Evolutionary conservation across 148 eudicot species (phyloP), one percentile per base, ranked within the genome.

Genomic region (Rhododendron henanense): DNA sequence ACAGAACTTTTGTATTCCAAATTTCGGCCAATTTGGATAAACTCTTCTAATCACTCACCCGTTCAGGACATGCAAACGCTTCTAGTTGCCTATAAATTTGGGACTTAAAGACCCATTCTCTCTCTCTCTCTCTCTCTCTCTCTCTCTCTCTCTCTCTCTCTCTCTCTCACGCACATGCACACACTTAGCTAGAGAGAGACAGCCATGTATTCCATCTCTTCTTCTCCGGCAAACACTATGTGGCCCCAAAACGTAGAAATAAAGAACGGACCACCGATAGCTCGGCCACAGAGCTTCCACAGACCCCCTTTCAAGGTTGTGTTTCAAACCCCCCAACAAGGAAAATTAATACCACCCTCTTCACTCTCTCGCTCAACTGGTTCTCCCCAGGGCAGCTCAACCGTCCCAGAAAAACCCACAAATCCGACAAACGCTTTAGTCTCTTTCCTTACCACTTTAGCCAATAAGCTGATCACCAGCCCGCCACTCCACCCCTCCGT

Each of bases 401-500:
- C 55, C 55, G 1, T 50, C 55, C 11, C 55, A 50, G 3, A 50
- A 50, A 50, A 10, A 11, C 55, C 5, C 59, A 15, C 18, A 53
- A 53, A 53, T 53, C 59, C 19, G 19, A 15, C 28, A 45, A n/a
- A 79, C 59, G 7, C 28, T 10, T n/a, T 78, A n/a, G 28, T 45
- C 81, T 79, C 59, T 47, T n/a, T 79, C 39, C 16, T 82, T 7
- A 19, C 69, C 73, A 57, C 31, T 6, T 44, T 44, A 78, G 13
- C 4, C 10, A 11, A 57, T 2, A 45, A 57, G 55, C 31, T 71
- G 14, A 14, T 53, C 11, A 5, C 39, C 31, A 63, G 31, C 73
- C 84, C 74, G 4, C 44, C 84, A 21, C 84, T 82, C 71, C 84
- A 55, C 59, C 84, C 84, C 3, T 82, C 45, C 1, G 45, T 82